phyloP scores from a whole-genome alignment of 225 moss, liverwort and hornwort genomes.

The Anthoceros angustus region DNA sequence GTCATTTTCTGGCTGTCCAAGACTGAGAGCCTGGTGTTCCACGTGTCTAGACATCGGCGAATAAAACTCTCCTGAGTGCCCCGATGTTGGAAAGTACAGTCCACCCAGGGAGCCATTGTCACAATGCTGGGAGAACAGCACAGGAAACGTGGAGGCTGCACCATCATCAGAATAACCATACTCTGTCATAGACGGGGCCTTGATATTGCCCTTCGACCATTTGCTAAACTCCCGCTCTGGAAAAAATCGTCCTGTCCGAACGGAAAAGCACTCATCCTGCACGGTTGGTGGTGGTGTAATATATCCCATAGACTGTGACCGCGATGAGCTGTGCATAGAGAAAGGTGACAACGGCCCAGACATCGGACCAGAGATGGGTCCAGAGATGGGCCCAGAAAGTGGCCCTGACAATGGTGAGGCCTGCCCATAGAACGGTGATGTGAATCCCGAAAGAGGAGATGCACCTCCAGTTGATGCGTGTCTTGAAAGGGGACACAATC shows the following conservation, averaged over 20 bases:
- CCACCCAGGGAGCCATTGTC: neutral
- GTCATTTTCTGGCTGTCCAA: neutral
- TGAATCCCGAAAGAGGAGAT: neutral
- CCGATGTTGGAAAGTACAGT: neutral
- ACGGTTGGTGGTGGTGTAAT: neutral
- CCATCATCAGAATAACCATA: neutral
- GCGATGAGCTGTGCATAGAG: neutral
- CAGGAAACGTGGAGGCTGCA: neutral
- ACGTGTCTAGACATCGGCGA: neutral
- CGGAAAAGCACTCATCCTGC: neutral
- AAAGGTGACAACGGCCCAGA: neutral
- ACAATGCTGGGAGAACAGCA: neutral
- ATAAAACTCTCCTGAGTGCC: neutral
- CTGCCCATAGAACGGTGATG: neutral
- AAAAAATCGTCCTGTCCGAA: neutral
- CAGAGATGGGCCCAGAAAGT: neutral
- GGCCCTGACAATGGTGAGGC: neutral
- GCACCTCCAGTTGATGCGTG: neutral
- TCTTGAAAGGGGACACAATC: neutral
- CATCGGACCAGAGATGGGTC: neutral
- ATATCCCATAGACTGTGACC: neutral
- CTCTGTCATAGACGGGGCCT: neutral
- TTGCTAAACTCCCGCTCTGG: neutral
- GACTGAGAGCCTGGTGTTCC: neutral
- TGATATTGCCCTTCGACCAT: neutral